A percentile compares a stretch with the other conserved stretches of the same genome.
Evolutionary conservation across 805 yeast genomes (phyloP).

Genomic region (Saccharomycopsis oosterbeekiorum): DNA sequence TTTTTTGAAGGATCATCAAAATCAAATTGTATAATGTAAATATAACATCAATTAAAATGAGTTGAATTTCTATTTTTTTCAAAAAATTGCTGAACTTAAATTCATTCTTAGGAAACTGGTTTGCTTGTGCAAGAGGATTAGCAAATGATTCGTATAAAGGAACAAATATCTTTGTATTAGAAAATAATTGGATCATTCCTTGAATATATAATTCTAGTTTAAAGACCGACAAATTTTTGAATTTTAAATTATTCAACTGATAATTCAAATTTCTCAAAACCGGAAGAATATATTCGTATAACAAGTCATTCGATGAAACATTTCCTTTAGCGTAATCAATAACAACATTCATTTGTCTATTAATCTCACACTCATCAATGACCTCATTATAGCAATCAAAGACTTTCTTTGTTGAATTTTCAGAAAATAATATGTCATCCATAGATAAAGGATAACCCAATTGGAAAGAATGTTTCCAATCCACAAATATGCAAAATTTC

Average conservation of each 20-base stretch:
- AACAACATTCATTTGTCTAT: constrained; percentile 9
- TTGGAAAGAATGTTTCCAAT: constrained; percentile 17
- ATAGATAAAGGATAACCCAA: constrained; percentile 16
- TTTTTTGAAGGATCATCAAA: constrained; percentile 7
- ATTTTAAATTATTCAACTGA: constrained; percentile 8
- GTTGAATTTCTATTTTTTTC: constrained; percentile 14
- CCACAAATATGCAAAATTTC: constrained; percentile 12
- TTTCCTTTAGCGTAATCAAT: constrained; percentile 1
- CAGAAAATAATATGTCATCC: constrained; percentile 14
- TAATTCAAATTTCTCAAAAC: constrained; percentile 8
- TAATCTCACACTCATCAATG: constrained; percentile 10
- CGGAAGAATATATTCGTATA: constrained; percentile 12
- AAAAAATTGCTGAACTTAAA: constrained; percentile 12
- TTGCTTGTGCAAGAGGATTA: constrained; percentile 16
- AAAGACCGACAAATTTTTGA: constrained; percentile 7
- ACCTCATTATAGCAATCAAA: constrained; percentile 1
- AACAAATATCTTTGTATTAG: constrained; percentile 7
- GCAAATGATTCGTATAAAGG: constrained; percentile 13
- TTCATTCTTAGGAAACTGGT: constrained; percentile 14
- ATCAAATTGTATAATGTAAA: constrained; percentile 16
- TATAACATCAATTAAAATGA: constrained; percentile 12
- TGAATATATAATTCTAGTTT: constrained; percentile 13
- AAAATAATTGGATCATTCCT: constrained; percentile 10
- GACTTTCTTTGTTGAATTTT: not conserved
- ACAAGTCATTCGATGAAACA: constrained; percentile 1